These are phyloP conservation scores for Magnaporthiopsis incrustans DNA, from an alignment of 2,329 filamentous ascomycete genomes.

Conservation along the genomic window DNA sequence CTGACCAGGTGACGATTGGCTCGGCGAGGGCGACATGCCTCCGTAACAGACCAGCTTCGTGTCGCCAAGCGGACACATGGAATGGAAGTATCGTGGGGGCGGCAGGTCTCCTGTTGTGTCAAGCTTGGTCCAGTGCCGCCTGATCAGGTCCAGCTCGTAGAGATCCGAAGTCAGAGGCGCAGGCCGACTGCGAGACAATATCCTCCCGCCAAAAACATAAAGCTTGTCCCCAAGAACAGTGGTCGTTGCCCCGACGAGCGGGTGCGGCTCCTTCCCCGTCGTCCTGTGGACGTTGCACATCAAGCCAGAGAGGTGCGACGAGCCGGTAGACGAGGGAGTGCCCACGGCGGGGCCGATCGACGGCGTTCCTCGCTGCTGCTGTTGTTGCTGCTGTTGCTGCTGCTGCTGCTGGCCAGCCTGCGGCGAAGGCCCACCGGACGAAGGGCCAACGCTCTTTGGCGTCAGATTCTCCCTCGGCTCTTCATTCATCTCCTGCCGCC, in stretches of 20 bases:
- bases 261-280: slow-evolving; percentile 83
- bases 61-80: slow-evolving; percentile 85
- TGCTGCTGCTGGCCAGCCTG: slow-evolving; percentile 30
- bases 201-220: slow-evolving; percentile 90
- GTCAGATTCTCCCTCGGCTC: slow-evolving; percentile 40
- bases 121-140: slow-evolving; percentile 86
- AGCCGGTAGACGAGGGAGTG: slow-evolving; percentile 36
- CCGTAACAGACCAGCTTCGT: slow-evolving; percentile 97
- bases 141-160: slow-evolving; percentile 87
- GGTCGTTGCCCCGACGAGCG: slow-evolving; percentile 88
- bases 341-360: slow-evolving; percentile 29
- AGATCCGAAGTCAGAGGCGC: slow-evolving; percentile 77
- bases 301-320: slow-evolving; percentile 52
- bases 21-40: slow-evolving; percentile 80
- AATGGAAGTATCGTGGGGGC: slow-evolving; percentile 92
- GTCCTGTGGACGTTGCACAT: slow-evolving; percentile 74
- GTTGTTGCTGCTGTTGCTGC: slow-evolving; percentile 22
- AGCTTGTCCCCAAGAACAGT: slow-evolving; percentile 92
- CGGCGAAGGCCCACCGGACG: slow-evolving; percentile 50
- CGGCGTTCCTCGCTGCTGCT: slow-evolving; percentile 23
- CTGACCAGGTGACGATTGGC: slow-evolving; percentile 35
- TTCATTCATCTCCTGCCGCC: slow-evolving; percentile 37
- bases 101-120: slow-evolving; percentile 80
- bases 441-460: slow-evolving; percentile 43
- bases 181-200: slow-evolving; percentile 75